phyloP scores from a whole-genome alignment of 2,329 filamentous ascomycete species.

The Hymenoscyphus scutula region DNA sequence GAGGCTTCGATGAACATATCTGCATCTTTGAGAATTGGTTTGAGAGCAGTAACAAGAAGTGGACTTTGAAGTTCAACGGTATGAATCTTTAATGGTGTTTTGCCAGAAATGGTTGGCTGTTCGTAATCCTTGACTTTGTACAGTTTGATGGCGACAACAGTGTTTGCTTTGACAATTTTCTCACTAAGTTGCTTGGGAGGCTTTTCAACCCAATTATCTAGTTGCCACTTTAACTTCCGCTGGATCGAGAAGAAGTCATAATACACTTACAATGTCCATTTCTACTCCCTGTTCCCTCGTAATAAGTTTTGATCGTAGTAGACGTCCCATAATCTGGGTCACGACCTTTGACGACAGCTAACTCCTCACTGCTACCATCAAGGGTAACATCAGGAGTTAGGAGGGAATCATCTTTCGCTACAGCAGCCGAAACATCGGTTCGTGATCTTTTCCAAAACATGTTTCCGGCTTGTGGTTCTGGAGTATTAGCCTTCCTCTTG shows the following conservation, averaged over 20 bases:
- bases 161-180: conserved; percentile 31
- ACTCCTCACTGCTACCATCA: not conserved
- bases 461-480: not conserved
- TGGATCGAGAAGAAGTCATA: not conserved
- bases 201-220: conserved; percentile 23
- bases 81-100: conserved; percentile 42
- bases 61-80: conserved; percentile 45
- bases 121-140: conserved; percentile 46
- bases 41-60: conserved; percentile 42
- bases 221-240: not conserved
- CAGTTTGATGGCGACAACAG: conserved; percentile 45
- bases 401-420: not conserved
- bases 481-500: conserved; percentile 11
- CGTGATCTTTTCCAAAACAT: conserved; percentile 14
- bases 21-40: conserved; percentile 44
- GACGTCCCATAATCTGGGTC: conserved; percentile 22
- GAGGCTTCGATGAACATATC: conserved; percentile 40
- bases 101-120: conserved; percentile 42
- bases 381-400: conserved; percentile 8
- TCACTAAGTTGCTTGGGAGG: conserved; percentile 21
- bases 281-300: conserved; percentile 20
- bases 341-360: conserved; percentile 4
- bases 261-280: conserved; percentile 8
- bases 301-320: conserved; percentile 21
- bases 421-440: not conserved